Evolutionary conservation across 176 grass and related monocot genomes (phyloP).

Genomic region (Ensete ventricosum): DNA sequence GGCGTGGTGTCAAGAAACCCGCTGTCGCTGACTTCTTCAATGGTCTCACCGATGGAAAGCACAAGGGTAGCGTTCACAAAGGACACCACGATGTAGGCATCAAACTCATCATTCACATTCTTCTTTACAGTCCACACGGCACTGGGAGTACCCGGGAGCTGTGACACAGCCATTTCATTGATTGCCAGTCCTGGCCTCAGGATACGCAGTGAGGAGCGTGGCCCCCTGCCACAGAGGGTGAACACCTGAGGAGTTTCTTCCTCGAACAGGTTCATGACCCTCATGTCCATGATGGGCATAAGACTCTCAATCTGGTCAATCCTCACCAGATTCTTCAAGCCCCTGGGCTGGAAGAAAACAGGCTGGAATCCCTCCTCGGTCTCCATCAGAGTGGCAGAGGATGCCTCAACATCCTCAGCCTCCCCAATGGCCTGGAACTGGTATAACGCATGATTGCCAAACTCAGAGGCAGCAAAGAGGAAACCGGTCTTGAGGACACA

Average conservation of each 20-base stretch:
- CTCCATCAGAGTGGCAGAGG: slow-evolving; percentile 73
- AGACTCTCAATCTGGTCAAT: slow-evolving; percentile 67
- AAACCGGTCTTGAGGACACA: slow-evolving; percentile 65
- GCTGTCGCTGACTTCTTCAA: slow-evolving; percentile 95
- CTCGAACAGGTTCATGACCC: slow-evolving; percentile 75
- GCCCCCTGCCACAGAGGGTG: slow-evolving; percentile 72
- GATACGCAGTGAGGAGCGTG: slow-evolving; percentile 70
- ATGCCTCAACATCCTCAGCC: slow-evolving; percentile 77
- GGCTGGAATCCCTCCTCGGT: slow-evolving; percentile 94
- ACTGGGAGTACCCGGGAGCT: slow-evolving; percentile 73
- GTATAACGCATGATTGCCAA: slow-evolving; percentile 80
- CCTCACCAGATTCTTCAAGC: slow-evolving; percentile 58
- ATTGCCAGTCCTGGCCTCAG: slow-evolving; percentile 86
- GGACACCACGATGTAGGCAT: slow-evolving; percentile 94
- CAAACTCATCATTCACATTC: slow-evolving; percentile 86
- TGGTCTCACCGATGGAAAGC: slow-evolving; percentile 95
- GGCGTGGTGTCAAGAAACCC: slow-evolving; percentile 81
- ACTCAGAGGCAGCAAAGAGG: slow-evolving; percentile 85
- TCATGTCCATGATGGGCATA: slow-evolving; percentile 97
- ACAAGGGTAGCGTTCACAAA: slow-evolving; percentile 86
- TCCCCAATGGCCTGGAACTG: slow-evolving; percentile 83
- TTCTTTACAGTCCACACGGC: slow-evolving; percentile 99
- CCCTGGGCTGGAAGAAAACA: slow-evolving; percentile 73
- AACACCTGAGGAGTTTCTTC: slow-evolving; percentile 95
- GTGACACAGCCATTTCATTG: slow-evolving; percentile 91